Base-by-base conservation (phyloP, 768 basidiomycete species). In the Collybia sp. region DNA sequence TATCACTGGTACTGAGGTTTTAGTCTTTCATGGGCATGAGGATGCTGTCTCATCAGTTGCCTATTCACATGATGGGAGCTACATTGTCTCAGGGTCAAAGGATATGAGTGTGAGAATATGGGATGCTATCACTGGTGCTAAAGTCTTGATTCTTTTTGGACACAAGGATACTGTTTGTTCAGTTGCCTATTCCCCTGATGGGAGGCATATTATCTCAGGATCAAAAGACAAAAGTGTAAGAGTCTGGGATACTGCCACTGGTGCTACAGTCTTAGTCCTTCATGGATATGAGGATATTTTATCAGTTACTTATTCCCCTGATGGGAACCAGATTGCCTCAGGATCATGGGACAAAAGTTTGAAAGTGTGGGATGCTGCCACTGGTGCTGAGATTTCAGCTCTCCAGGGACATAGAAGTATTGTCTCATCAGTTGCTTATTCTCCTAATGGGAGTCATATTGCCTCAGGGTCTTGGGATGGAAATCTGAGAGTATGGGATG, bases 261-360 rank as follows among this genome's bases (percentile, higher is more conserved):
- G 41, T 13, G 9, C n/a, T 18, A 6, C 4, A 18, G 10, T 10
- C 3, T 4, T 56, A 3, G 38, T 46, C 4, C 41, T 53, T 13
- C 11, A 44, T n/a, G 52, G 53, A 30, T 58, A 62, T 45, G 50
- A 41, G 5, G 32, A 43, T 19, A 48, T 59, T 34, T 20, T 12
- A 5, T 58, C 71, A 6, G 60, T 79, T n/a, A 67, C 72, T 36
- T 25, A 25, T 8, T 25, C 25, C 8, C 25, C 35, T 37, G 35
- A 37, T 37, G 35, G 35, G 13, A 37, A 10, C 4, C 6, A 18
- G 4, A 37, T 37, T 37, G 35, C 10, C 17, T 37, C 35, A 37
- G 35, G 35, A 10, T 37, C 35, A 37, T 4, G 3, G 35, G 35
- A 37, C 17, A 13, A 37, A 10, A 37, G n/a, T 10, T 3, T 37